A percentile compares a stretch with the other conserved stretches of the same genome.
These are phyloP conservation scores for Neocallimastix lanati DNA, from an alignment of 192 early-diverging fungal species.

Conservation along the genomic window DNA sequence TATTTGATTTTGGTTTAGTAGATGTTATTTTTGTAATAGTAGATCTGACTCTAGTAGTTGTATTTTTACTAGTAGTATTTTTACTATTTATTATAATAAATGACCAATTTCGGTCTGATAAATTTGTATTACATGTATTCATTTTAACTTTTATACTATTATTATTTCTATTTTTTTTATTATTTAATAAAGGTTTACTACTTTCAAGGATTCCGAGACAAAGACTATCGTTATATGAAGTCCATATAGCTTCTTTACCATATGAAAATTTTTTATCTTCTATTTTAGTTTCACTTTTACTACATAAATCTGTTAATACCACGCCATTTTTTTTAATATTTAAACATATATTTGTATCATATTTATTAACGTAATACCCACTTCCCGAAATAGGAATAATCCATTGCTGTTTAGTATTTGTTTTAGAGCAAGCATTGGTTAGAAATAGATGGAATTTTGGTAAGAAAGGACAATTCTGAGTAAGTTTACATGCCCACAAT, in stretches of 20 bases:
- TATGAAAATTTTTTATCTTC: neutral
- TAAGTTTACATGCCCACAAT: no score
- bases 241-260: neutral
- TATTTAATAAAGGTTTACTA: neutral
- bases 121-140: neutral
- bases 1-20: no score
- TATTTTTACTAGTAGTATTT: no score
- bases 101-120: neutral
- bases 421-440: neutral
- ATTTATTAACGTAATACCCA: neutral
- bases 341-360: neutral
- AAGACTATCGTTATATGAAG: neutral
- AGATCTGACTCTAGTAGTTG: no score
- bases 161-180: neutral
- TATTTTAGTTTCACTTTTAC: neutral
- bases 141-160: neutral
- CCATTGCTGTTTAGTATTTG: neutral
- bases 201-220: neutral
- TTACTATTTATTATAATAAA: no score
- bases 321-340: neutral
- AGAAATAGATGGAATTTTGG: no score
- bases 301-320: neutral
- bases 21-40: no score
- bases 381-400: neutral
- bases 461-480: no score